phyloP scores from a whole-genome alignment of 2,329 filamentous ascomycete genomes.

The Cadophora luteo-olivacea region DNA sequence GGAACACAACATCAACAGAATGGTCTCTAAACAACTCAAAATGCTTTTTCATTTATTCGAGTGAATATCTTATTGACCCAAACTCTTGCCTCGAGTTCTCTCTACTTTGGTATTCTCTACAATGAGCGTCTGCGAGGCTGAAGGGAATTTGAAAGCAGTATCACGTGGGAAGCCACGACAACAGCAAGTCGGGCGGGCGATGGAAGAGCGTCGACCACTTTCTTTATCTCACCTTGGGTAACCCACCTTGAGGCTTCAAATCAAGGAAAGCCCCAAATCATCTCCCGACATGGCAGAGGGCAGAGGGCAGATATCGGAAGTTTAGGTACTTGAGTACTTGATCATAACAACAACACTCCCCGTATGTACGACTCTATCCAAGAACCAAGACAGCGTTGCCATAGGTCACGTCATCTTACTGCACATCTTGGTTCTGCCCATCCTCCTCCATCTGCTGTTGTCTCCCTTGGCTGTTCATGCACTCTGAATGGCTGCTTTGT shows the following conservation, averaged over 20 bases:
- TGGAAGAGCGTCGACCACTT: conserved; percentile 1
- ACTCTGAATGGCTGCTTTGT: conserved; percentile 21
- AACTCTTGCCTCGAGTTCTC: neutral
- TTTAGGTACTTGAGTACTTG: neutral
- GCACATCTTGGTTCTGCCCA: conserved; percentile 1
- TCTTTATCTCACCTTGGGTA: neutral
- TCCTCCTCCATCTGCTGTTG: neutral
- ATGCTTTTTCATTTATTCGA: neutral
- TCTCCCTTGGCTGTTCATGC: neutral
- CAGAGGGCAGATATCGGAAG: neutral
- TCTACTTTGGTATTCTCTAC: neutral
- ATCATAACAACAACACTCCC: neutral
- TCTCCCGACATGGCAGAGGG: neutral
- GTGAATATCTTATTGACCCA: neutral
- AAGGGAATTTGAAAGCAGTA: neutral
- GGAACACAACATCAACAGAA: conserved; percentile 5
- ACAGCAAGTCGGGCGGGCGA: neutral
- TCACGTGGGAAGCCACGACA: conserved; percentile 15
- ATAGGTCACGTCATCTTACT: conserved; percentile 26
- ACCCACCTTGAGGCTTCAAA: conserved; percentile 10
- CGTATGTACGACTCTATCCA: conserved; percentile 4
- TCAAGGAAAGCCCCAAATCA: conserved; percentile 7
- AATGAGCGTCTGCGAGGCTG: neutral
- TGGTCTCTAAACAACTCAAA: neutral
- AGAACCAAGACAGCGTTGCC: conserved; percentile 12